Base-by-base conservation (phyloP, 768 basidiomycete species). In the Russula lepida region DNA sequence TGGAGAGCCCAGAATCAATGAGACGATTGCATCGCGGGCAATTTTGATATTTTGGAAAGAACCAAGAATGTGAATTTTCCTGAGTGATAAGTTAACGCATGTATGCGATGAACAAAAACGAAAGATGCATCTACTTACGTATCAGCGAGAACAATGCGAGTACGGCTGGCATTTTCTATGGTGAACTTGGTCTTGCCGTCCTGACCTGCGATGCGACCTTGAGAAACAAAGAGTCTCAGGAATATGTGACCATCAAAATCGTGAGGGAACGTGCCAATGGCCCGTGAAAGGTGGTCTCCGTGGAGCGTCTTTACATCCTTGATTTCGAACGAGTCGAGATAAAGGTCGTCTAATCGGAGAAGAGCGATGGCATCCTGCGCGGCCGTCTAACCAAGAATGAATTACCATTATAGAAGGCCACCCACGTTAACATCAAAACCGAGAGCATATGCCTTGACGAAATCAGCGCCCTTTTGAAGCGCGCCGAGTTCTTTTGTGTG, bases 41-140 rank as follows among this genome's bases (percentile, higher is more conserved):
- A 98, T 83, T 74, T 95, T 97, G 79, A 99, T 98, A 70, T 97
- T 97, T 77, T 95, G 92, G 77, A 97, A 98, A 17, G 95, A 95
- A 25, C 97, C 97, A 73, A 99, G 86, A 67, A 99, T 98, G 68
- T 98, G 95, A 41, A 99, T 97, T 82, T 97, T 95, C 30, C 95
- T 97, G 68, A 6, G 27, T 23, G 35, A 35, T 46, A 59, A 46
- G 60, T 58, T 55, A 56, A 64, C 21, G 21, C 23, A 3, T 33
- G n/a, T n/a, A 54, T 43, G 15, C 15, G 39, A 70, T 21, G 68
- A 49, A 70, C n/a, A 67, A 51, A 56, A 54, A 63, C n/a, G 53
- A 52, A 30, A 17, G 19, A 41, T 7, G 19, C 43, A 41, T 23
- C 57, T 27, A 82, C 89, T 57, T 69, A 95, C 95, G 93, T 94